phyloP scores from a whole-genome alignment of 495 filamentous ascomycete species.

The Penicillium cataractarum region DNA sequence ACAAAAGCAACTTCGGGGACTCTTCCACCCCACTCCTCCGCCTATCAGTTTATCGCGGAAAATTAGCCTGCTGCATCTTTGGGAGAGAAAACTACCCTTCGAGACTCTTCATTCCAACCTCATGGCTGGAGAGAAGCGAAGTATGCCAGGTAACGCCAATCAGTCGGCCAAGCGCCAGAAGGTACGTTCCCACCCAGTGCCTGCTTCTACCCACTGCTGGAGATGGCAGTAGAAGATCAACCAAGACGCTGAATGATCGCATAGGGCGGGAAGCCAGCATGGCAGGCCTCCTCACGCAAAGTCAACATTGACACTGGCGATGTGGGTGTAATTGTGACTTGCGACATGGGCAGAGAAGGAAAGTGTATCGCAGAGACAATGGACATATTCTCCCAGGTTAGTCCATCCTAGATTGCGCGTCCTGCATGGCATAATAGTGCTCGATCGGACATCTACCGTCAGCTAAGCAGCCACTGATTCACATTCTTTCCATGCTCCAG shows the following conservation, averaged over 20 bases:
- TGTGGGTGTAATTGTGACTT: constrained; percentile 87
- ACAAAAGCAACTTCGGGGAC: constrained; percentile 19
- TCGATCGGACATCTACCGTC: background rate
- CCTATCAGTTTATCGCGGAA: constrained; percentile 8
- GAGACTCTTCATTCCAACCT: background rate
- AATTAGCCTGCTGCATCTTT: background rate
- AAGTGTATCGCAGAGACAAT: constrained; percentile 75
- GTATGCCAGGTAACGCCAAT: constrained; percentile 33
- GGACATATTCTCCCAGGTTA: constrained; percentile 75
- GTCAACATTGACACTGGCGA: constrained; percentile 70
- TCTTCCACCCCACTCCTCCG: constrained; percentile 10
- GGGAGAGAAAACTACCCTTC: background rate
- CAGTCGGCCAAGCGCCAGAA: constrained; percentile 42
- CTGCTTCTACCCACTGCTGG: constrained; percentile 3
- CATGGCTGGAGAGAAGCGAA: constrained; percentile 39
- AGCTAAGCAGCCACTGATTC: constrained; percentile 10
- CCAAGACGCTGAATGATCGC: constrained; percentile 18
- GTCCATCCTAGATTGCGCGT: constrained; percentile 9
- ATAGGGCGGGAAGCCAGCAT: constrained; percentile 38
- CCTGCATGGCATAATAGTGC: background rate
- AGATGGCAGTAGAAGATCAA: background rate
- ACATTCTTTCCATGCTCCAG: constrained; percentile 1
- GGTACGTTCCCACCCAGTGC: constrained; percentile 27
- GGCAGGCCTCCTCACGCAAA: constrained; percentile 27
- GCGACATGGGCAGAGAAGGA: constrained; percentile 75